Conservation (phyloP, 176 grass and related monocot species). For the Carex parvula region DNA sequence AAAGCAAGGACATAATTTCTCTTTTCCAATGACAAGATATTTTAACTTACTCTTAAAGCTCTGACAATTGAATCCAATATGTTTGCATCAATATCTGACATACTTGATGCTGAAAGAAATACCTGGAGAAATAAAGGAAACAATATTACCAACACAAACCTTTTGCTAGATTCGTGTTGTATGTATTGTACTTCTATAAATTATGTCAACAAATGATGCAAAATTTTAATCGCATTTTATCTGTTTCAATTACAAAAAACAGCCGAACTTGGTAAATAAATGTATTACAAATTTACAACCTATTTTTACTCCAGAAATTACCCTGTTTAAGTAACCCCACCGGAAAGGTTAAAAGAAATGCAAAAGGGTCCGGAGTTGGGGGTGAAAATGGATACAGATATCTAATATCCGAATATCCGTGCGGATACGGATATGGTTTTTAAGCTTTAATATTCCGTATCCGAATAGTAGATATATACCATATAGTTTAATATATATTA, state of each 20-base stretch:
- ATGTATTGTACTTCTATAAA: neutral
- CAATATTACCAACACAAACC: neutral
- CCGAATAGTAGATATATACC: too few relatives aligned
- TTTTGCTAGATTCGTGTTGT: neutral
- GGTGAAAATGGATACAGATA: too few relatives aligned
- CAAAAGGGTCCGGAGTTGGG: neutral
- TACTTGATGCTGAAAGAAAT: conserved; percentile 36
- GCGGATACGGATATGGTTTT: too few relatives aligned
- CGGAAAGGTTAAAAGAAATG: neutral
- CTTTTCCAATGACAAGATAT: conserved; percentile 8
- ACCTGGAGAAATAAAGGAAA: conserved; percentile 38
- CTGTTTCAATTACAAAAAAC: neutral
- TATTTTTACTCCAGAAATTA: neutral
- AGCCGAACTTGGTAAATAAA: neutral
- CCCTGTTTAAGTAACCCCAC: too few relatives aligned
- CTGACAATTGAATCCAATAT: conserved; percentile 37
- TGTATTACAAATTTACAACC: neutral
- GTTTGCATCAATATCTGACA: conserved; percentile 39
- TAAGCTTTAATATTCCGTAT: too few relatives aligned
- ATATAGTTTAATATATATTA: too few relatives aligned
- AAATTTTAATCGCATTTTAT: neutral
- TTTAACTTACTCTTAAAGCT: conserved; percentile 64
- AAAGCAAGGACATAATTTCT: conserved; percentile 28
- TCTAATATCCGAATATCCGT: too few relatives aligned
- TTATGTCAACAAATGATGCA: neutral